Percentiles rank a stretch among this genome's conserved stretches.
Evolutionary conservation across 1,284 basidiomycete genomes (phyloP).

Genomic region (Crucibulum parvulum): DNA sequence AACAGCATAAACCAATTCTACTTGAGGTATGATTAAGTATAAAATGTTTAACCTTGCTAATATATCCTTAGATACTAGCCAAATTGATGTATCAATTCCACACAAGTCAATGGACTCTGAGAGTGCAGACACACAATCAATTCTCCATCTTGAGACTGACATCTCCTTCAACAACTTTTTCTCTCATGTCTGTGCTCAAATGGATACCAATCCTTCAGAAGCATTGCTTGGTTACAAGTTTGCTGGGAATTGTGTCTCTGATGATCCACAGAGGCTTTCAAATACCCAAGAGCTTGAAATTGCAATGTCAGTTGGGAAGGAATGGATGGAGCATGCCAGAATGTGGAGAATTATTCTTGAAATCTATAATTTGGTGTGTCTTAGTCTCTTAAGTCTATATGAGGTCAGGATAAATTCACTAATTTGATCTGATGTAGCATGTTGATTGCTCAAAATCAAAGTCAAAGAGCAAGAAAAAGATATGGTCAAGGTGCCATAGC

Average conservation of each 20-base stretch:
- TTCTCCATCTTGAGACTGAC: not conserved
- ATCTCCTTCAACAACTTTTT: not conserved
- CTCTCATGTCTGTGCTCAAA: not conserved
- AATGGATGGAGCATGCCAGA: not conserved
- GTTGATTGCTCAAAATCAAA: not conserved
- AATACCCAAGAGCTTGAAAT: not conserved
- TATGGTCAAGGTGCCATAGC: too few relatives aligned
- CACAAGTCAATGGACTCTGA: not conserved
- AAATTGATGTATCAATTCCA: not conserved
- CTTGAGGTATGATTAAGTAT: not conserved
- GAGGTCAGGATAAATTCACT: not conserved
- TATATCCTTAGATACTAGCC: not conserved
- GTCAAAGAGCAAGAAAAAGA: too few relatives aligned
- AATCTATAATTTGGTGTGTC: not conserved
- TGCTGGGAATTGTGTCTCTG: not conserved
- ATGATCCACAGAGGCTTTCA: not conserved
- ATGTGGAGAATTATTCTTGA: not conserved
- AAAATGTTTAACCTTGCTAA: not conserved
- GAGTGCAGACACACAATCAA: not conserved
- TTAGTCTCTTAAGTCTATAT: not conserved
- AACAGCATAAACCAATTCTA: not conserved
- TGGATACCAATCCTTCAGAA: not conserved
- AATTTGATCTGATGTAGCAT: not conserved
- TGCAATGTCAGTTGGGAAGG: not conserved
- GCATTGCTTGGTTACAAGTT: not conserved